Evolutionary conservation across 1,284 basidiomycete species (phyloP).

Genomic region (Mrakiaceae sp.): DNA sequence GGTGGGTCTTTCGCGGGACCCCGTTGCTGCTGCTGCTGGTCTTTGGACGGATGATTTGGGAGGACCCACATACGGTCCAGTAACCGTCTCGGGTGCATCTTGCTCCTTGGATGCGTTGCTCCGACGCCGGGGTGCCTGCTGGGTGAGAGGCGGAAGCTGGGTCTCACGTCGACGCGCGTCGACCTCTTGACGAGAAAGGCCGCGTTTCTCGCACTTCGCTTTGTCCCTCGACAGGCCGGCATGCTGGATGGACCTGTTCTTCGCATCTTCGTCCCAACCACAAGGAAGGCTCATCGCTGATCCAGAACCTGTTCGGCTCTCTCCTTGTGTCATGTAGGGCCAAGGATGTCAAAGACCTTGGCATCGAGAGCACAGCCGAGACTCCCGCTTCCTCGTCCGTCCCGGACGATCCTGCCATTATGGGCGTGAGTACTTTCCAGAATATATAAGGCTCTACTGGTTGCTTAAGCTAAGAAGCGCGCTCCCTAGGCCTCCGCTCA

Average conservation of each 20-base stretch:
- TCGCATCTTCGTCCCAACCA: not conserved
- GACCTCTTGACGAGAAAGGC: too few species aligned
- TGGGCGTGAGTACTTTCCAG: constrained; percentile 11
- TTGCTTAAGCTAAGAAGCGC: too few species aligned
- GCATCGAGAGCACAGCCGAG: constrained; percentile 10
- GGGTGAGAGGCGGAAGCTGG: too few species aligned
- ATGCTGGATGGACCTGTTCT: not conserved
- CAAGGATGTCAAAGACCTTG: constrained; percentile 18
- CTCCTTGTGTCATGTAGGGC: not conserved
- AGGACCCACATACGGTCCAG: not conserved
- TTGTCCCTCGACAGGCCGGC: not conserved
- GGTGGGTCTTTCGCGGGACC: not conserved
- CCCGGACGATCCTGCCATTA: constrained; percentile 17
- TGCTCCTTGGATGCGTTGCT: too few species aligned
- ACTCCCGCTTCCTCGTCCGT: constrained; percentile 7
- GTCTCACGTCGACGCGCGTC: too few species aligned
- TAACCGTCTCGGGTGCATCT: too few species aligned
- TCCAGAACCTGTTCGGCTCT: not conserved
- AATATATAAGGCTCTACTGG: too few species aligned
- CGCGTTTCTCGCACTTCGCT: not conserved
- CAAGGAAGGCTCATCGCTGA: not conserved
- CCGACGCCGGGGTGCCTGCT: too few species aligned
- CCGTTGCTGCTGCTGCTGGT: too few species aligned
- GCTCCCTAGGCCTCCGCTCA: not conserved
- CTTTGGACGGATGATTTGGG: not conserved